Evolutionary conservation across 208 protist genomes (phyloP).

Genomic region (Balamuthia mandrillaris): DNA sequence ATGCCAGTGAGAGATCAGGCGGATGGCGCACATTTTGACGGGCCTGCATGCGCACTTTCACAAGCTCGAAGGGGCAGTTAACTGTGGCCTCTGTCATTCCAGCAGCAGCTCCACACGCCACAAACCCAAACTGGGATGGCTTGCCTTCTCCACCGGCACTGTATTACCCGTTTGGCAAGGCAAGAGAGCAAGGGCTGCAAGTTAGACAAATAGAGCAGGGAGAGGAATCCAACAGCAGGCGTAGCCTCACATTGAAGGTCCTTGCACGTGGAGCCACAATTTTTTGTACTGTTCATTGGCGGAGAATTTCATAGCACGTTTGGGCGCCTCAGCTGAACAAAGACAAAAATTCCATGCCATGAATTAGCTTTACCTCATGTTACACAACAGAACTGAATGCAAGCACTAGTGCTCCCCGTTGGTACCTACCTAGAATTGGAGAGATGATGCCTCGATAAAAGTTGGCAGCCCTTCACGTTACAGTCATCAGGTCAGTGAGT

Average conservation of each 20-base stretch:
- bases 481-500: background rate
- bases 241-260: too few species aligned
- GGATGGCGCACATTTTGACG: slow-evolving; percentile 51
- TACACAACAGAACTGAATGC: background rate
- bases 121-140: background rate
- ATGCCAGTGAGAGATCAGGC: background rate
- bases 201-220: slow-evolving; percentile 2
- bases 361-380: background rate
- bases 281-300: slow-evolving; percentile 54
- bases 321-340: slow-evolving; percentile 48
- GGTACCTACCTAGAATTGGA: background rate
- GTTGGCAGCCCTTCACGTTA: slow-evolving; percentile 18
- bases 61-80: slow-evolving; percentile 68
- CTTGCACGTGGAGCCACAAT: background rate
- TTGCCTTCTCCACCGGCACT: background rate
- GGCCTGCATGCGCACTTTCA: slow-evolving; percentile 70
- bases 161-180: background rate
- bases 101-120: slow-evolving; percentile 46
- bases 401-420: background rate
- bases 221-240: background rate
- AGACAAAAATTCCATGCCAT: background rate
- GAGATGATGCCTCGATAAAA: slow-evolving; percentile 57
- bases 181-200: background rate
- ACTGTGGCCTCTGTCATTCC: slow-evolving; percentile 68
- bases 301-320: slow-evolving; percentile 62